Conservation (phyloP, 2,329 filamentous ascomycete species). For the Zelopaecilomyces penicillatus region DNA sequence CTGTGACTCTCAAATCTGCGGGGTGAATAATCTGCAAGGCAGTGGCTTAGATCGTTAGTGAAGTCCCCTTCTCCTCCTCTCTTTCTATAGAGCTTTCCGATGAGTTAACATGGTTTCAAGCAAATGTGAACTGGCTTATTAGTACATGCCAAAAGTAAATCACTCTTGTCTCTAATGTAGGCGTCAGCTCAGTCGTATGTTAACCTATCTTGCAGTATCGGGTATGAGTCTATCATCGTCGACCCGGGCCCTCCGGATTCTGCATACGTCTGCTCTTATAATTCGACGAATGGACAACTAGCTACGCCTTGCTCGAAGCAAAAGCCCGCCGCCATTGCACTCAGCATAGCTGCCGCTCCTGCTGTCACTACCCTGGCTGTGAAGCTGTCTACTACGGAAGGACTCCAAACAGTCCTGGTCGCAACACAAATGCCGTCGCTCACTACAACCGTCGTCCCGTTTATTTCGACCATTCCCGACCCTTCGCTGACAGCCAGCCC, state of each 20-base stretch:
- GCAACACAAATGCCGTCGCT: not conserved
- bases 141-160: slow-evolving; percentile 42
- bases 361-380: not conserved
- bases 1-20: slow-evolving; percentile 43
- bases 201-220: slow-evolving; percentile 12
- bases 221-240: slow-evolving; percentile 14
- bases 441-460: not conserved
- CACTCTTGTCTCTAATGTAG: not conserved
- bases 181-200: too few species aligned
- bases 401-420: slow-evolving; percentile 1
- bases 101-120: slow-evolving; percentile 22
- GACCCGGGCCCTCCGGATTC: slow-evolving; percentile 14
- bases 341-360: not conserved
- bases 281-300: not conserved
- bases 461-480: not conserved
- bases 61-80: not conserved
- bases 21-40: slow-evolving; percentile 29
- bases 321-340: not conserved
- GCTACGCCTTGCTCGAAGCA: not conserved
- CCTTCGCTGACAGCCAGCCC: not conserved
- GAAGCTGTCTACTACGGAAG: not conserved
- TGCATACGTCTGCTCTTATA: not conserved
- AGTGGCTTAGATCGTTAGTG: slow-evolving; percentile 36
- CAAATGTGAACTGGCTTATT: slow-evolving; percentile 43
- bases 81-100: not conserved